Evolutionary conservation across 306 rosid genomes (phyloP).

Genomic region (Sphenostylis stenocarpa): DNA sequence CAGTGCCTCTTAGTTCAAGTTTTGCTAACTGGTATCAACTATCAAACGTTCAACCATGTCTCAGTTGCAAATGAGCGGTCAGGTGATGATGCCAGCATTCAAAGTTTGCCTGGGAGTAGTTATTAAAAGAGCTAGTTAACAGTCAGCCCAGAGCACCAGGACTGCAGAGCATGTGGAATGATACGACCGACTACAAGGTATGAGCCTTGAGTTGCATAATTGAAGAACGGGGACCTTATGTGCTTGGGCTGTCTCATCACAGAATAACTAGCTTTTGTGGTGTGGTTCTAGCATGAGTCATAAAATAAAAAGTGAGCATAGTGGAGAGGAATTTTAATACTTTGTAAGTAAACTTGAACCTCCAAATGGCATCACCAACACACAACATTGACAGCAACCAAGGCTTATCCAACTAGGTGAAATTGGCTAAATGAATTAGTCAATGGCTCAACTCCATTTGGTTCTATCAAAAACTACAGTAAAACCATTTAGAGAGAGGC

Average conservation of each 20-base stretch:
- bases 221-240: too few relatives aligned
- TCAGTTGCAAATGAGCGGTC: too few relatives aligned
- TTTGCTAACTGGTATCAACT: background rate
- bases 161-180: background rate
- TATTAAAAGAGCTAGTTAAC: background rate
- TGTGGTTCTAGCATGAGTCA: background rate
- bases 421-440: background rate
- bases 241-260: background rate
- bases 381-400: background rate
- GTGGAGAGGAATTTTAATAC: background rate
- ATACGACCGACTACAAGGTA: background rate
- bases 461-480: background rate
- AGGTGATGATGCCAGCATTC: background rate
- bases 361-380: background rate
- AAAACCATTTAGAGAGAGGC: slow-evolving; percentile 19
- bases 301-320: background rate
- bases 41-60: background rate
- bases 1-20: background rate
- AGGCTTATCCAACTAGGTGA: background rate
- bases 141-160: background rate
- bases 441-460: background rate
- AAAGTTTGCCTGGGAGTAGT: background rate
- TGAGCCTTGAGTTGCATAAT: background rate
- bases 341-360: background rate
- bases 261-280: background rate